Evolutionary conservation across 2,329 filamentous ascomycete genomes (phyloP).

Genomic region (Zarea fungicola): DNA sequence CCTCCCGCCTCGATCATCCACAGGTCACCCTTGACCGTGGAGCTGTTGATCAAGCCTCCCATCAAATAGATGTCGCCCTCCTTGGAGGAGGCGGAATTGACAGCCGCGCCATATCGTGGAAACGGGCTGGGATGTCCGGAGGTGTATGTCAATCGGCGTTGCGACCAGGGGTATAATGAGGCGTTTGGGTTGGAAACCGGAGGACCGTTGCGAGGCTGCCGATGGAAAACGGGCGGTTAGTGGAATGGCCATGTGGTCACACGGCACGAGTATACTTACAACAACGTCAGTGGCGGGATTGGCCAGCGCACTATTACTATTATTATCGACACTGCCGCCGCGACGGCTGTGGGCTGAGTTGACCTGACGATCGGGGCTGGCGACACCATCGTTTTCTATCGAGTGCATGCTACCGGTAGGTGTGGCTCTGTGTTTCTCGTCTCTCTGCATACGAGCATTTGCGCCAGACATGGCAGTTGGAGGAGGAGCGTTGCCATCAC

Average conservation of each 20-base stretch:
- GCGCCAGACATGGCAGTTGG: conserved; percentile 46
- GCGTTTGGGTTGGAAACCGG: conserved; percentile 56
- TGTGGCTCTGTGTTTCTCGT: conserved; percentile 62
- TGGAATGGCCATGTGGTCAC: no score
- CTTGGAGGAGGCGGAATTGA: conserved; percentile 88
- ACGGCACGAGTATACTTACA: conserved; percentile 29
- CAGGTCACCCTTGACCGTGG: conserved; percentile 91
- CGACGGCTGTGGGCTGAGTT: conserved; percentile 52
- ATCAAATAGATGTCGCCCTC: conserved; percentile 97
- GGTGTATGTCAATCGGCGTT: conserved; percentile 80
- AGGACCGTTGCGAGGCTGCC: conserved; percentile 52
- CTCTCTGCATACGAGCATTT: conserved; percentile 40
- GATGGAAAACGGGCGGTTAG: conserved; percentile 14
- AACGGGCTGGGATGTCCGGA: conserved; percentile 81
- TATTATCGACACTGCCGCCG: conserved; percentile 45
- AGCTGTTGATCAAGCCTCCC: conserved; percentile 92
- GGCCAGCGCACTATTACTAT: conserved; percentile 33
- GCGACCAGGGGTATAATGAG: conserved; percentile 93
- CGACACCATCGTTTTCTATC: conserved; percentile 51
- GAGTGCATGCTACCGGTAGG: conserved; percentile 76
- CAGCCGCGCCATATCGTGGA: conserved; percentile 92
- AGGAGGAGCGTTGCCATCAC: conserved; percentile 46
- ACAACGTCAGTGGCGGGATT: conserved; percentile 31
- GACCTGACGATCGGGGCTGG: conserved; percentile 50
- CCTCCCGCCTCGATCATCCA: conserved; percentile 95